Base-by-base conservation (phyloP, 2,329 filamentous ascomycete species). In the Ophiostoma quercus region DNA sequence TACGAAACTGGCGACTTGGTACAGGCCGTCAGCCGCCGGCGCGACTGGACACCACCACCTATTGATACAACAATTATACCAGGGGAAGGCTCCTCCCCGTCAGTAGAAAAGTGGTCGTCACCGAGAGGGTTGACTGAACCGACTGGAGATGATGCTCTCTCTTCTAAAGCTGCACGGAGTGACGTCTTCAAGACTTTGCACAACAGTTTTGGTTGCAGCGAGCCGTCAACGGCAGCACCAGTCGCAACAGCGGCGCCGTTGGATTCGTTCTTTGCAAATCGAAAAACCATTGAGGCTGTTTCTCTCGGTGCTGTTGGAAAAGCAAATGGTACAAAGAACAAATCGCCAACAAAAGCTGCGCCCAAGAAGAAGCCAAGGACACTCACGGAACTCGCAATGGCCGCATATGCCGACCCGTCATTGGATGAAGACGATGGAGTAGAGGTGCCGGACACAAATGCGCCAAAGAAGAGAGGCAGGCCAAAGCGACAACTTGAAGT, bases 321-420 rank as follows among this genome's bases (percentile, higher is more conserved):
- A 73, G n/a, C 75, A 63, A 51, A 22, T 32, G 22, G 19, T n/a
- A 8, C 16, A n/a, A 71, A 74, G 14, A 72, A 76, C 62, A 77
- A 75, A 22, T 78, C 79, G 1, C 79, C 79, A 0, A 73, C 79
- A 29, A 90, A 87, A 73, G 80, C 82, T 73, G 80, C 82, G 5
- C 79, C 84, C 3, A 88, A 87, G 77, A 92, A 91, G 79, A 94
- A 90, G 77, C 79, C 88, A 0, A 87, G 87, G 57, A 96, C 92
- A 0, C 89, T 96, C 70, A 96, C 92, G 0, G 91, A 88, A 57
- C 80, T 91, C 67, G 91, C 92, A 12, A 94, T 89, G 1, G 89
- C 91, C 14, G 87, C 87, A 4, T 95, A 94, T 75, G 77, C 76
- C 14, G 77, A 80, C 32, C 57, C 47, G 22, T 39, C 12, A 12